Evolutionary conservation across 257 asterid species (phyloP).

Genomic region (Salvia rosmarinus): DNA sequence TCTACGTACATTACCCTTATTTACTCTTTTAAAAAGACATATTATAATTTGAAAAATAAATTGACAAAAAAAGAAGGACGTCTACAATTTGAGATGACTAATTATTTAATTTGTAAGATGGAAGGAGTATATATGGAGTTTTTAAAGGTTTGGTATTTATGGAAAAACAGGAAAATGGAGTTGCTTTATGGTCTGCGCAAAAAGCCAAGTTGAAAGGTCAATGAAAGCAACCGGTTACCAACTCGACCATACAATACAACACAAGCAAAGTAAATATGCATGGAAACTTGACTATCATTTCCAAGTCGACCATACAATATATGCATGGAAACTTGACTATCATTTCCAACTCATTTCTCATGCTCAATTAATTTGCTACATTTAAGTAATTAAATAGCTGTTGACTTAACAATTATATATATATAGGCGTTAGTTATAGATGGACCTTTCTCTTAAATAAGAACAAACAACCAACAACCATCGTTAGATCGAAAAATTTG

Average conservation of each 20-base stretch:
- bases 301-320: constrained; percentile 26
- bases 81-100: background rate
- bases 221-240: constrained; percentile 41
- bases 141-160: background rate
- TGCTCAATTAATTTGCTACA: background rate
- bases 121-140: background rate
- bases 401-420: too few species aligned
- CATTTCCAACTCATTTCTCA: background rate
- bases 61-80: too few species aligned
- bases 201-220: constrained; percentile 41
- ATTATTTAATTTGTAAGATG: background rate
- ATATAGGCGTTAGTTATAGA: too few species aligned
- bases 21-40: too few species aligned
- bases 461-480: too few species aligned
- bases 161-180: background rate
- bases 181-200: constrained; percentile 1
- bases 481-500: too few species aligned
- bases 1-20: too few species aligned
- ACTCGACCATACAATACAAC: constrained; percentile 25
- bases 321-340: constrained; percentile 34
- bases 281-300: constrained; percentile 26
- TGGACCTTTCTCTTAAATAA: too few species aligned
- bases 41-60: too few species aligned
- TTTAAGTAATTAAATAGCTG: background rate
- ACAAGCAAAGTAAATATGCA: constrained; percentile 35